These are phyloP conservation scores for Groenewaldozyma salmanticensis DNA, from an alignment of 805 yeast genomes.

Conservation along the genomic window DNA sequence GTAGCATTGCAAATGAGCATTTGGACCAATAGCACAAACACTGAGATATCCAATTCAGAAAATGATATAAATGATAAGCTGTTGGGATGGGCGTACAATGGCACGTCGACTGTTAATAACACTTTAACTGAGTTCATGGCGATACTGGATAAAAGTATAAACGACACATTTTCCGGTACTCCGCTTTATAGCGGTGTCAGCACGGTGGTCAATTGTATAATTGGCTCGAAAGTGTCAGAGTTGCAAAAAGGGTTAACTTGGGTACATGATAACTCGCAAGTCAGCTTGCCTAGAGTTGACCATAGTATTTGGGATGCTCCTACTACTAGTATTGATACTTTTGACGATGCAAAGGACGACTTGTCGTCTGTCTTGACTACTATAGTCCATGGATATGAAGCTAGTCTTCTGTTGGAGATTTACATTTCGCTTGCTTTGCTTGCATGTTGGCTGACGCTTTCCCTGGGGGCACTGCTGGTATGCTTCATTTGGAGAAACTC, in stretches of 20 bases:
- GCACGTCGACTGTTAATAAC: constrained; percentile 48
- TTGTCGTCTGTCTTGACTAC: background rate
- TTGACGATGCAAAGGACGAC: background rate
- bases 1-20: constrained; percentile 11
- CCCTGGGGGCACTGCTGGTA: background rate
- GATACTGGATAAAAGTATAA: constrained; percentile 50
- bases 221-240: constrained; percentile 60
- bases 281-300: constrained; percentile 47
- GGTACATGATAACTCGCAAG: constrained; percentile 55
- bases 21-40: constrained; percentile 54
- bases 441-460: background rate
- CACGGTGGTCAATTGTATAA: constrained; percentile 65
- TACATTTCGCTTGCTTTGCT: constrained; percentile 7
- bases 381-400: constrained; percentile 6
- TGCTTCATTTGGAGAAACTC: background rate
- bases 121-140: constrained; percentile 51
- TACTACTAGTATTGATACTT: constrained; percentile 1
- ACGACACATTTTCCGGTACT: constrained; percentile 56
- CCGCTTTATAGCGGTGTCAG: constrained; percentile 53
- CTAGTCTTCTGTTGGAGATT: constrained; percentile 9
- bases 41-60: constrained; percentile 41
- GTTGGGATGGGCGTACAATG: constrained; percentile 53
- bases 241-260: constrained; percentile 70
- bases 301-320: constrained; percentile 12
- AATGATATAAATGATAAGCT: constrained; percentile 47